Conservation (phyloP, 1,284 basidiomycete genomes). For the Heliocybe sulcata region DNA sequence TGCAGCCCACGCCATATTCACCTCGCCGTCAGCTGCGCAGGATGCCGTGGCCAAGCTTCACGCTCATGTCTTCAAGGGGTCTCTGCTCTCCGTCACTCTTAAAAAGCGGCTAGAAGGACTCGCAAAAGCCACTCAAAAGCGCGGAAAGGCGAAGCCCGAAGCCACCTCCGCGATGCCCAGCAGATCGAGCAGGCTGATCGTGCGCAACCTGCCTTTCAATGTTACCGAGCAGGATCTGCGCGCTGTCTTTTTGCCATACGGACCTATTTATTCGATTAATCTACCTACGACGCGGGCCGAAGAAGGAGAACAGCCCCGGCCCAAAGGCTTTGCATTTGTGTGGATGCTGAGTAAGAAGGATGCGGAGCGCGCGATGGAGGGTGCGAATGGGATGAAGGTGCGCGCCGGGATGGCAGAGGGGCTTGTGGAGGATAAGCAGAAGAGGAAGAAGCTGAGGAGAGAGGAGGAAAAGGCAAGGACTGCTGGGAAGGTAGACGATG, state of each 20-base stretch:
- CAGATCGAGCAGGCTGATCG: constrained; percentile 79
- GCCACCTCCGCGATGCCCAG: constrained; percentile 38
- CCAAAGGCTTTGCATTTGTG: constrained; percentile 91
- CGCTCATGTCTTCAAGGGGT: constrained; percentile 90
- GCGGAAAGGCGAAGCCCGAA: background rate
- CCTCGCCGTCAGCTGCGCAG: constrained; percentile 63
- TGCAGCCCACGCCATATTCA: constrained; percentile 75
- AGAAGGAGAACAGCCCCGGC: constrained; percentile 30
- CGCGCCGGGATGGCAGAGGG: constrained; percentile 60
- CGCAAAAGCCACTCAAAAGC: constrained; percentile 29
- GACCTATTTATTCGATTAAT: constrained; percentile 82
- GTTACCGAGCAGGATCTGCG: constrained; percentile 83
- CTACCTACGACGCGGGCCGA: constrained; percentile 50
- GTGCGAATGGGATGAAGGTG: constrained; percentile 76
- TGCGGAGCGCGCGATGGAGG: constrained; percentile 80
- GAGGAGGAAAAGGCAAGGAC: constrained; percentile 36
- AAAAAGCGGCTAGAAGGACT: constrained; percentile 83
- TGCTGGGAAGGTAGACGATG: constrained; percentile 24
- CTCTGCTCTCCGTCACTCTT: constrained; percentile 79
- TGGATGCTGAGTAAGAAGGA: constrained; percentile 89
- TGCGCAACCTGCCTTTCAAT: constrained; percentile 86
- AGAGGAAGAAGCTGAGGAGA: constrained; percentile 61
- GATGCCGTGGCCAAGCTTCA: constrained; percentile 82
- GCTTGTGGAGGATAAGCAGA: constrained; percentile 67
- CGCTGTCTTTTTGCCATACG: constrained; percentile 83